Conservation (phyloP, 345 rosid species). For the Arabidopsis arenosa region DNA sequence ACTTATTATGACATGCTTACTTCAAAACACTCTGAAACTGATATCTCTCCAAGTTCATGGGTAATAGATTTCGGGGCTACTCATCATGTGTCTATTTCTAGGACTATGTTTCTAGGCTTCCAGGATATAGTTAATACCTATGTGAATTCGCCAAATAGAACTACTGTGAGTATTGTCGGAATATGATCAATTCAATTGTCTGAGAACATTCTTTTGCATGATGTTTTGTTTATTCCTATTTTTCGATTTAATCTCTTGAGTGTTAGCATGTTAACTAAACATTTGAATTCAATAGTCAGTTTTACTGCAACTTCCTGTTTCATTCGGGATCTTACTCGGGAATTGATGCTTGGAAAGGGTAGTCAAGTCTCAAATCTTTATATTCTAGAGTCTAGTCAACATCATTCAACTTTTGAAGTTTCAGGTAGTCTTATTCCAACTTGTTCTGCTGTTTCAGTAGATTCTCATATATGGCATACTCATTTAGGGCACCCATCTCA, state of each 20-base stretch:
- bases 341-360: neutral
- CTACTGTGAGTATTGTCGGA: neutral
- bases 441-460: too few species aligned
- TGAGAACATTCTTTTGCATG: neutral
- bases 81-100: neutral
- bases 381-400: neutral
- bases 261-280: neutral
- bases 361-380: neutral
- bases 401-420: neutral
- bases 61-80: neutral
- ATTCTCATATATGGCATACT: neutral
- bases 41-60: neutral
- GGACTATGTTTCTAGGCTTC: neutral
- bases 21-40: neutral
- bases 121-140: neutral
- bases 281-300: rapidly evolving
- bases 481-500: neutral
- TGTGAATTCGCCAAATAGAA: neutral
- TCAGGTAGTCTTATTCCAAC: neutral
- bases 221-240: neutral
- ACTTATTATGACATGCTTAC: neutral
- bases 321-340: neutral
- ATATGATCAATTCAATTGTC: neutral
- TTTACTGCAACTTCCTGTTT: neutral
- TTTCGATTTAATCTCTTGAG: neutral